Evolutionary conservation across 306 rosid species (phyloP), one percentile per base, ranked within the genome.

Genomic region (Trifolium pratense): DNA sequence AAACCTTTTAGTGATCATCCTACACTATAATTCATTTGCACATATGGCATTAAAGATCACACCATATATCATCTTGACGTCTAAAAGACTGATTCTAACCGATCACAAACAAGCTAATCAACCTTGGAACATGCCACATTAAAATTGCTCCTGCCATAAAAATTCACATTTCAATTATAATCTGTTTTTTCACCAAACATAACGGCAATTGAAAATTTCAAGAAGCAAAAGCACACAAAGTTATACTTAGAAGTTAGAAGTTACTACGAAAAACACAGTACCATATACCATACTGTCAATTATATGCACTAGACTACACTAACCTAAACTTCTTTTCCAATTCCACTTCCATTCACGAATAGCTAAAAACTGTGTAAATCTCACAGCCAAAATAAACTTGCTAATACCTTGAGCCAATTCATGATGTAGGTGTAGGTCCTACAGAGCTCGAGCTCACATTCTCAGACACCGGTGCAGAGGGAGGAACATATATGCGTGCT

Each of bases 401-500:
- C 11, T 13, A 73, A 58, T 79, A 83, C 74, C 84, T 79, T n/a
- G 10, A 53, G 52, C 48, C 29, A 67, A 48, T 60, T 73, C 57
- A 83, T 36, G 84, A 55, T 34, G 79, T 68, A 53, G 84, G 29
- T 52, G 79, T 57, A 45, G 82, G 63, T 8, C 82, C 66, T 45
- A 61, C 46, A 23, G 78, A 34, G 78, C 56, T 72, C 31, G 79
- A 65, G 42, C 80, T 64, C 13, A 45, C 51, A 23, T 63, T 70
- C 34, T 37, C 63, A 66, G 69, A 37, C 48, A 48, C 55, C 0
- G 75, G 48, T 3, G 56, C 20, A 3, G 86, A 57, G 10, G 92
- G 96, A 5, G 92, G 92, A 55, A 68, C 81, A 79, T 92, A 92
- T 71, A 87, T 91, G 21, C 90, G 87, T 60, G 97, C 96, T 85